These are phyloP conservation scores for Sugiyamaella qingdaonensis DNA, from an alignment of 805 yeast genomes.

Conservation along the genomic window DNA sequence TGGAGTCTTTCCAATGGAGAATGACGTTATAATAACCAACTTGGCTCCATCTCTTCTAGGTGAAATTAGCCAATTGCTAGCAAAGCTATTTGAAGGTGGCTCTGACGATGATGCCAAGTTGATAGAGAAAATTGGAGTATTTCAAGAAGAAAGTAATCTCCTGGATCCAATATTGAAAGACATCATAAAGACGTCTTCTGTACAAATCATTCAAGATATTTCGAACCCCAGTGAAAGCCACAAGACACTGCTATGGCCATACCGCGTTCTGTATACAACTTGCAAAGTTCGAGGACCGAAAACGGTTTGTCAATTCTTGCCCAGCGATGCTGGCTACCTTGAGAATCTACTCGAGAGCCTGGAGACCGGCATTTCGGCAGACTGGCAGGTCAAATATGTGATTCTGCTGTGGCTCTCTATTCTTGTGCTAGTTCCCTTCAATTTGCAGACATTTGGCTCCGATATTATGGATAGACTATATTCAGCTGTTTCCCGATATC, in stretches of 20 bases:
- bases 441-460: constrained; percentile 41
- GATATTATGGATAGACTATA: constrained; percentile 35
- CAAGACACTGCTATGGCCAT: constrained; percentile 16
- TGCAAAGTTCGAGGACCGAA: constrained; percentile 66
- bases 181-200: constrained; percentile 8
- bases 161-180: constrained; percentile 21
- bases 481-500: constrained; percentile 31
- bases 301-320: constrained; percentile 52
- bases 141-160: constrained; percentile 27
- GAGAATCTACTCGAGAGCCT: constrained; percentile 34
- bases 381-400: constrained; percentile 48
- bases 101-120: constrained; percentile 2
- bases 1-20: constrained; percentile 4
- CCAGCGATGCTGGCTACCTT: constrained; percentile 54
- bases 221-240: not conserved
- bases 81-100: not conserved
- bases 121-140: constrained; percentile 18
- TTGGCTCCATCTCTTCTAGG: constrained; percentile 18
- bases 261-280: constrained; percentile 51
- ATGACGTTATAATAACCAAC: constrained; percentile 22
- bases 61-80: constrained; percentile 1
- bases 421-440: constrained; percentile 70
- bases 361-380: constrained; percentile 11
- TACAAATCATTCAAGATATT: not conserved
- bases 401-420: constrained; percentile 69